Conservation (phyloP, 805 yeast species). For the Hanseniaspora occidentalis region DNA sequence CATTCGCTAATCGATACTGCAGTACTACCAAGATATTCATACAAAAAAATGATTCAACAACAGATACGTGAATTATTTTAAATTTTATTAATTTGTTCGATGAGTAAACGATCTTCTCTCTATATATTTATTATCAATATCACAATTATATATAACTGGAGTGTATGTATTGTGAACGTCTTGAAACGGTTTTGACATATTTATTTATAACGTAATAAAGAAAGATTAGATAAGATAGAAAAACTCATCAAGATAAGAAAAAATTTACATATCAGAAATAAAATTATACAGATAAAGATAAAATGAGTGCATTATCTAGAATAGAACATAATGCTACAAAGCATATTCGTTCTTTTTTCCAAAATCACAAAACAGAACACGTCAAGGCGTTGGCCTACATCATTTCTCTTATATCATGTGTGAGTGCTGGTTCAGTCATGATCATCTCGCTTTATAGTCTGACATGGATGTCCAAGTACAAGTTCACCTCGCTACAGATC, state of each 20-base stretch:
- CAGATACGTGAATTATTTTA: too few relatives aligned
- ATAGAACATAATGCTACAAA: conserved; percentile 28
- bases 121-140: too few relatives aligned
- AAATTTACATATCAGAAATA: not conserved
- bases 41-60: too few relatives aligned
- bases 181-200: too few relatives aligned
- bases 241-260: not conserved
- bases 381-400: conserved; percentile 39
- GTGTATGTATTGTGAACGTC: too few relatives aligned
- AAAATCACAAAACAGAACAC: conserved; percentile 29
- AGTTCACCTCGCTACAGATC: conserved; percentile 51
- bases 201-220: too few relatives aligned
- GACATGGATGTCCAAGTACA: conserved; percentile 44
- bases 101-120: too few relatives aligned
- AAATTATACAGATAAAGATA: not conserved
- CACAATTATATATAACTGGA: too few relatives aligned
- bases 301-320: conserved; percentile 16
- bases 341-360: conserved; percentile 32
- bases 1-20: too few relatives aligned
- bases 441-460: conserved; percentile 72
- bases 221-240: too few relatives aligned
- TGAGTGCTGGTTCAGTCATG: conserved; percentile 72
- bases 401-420: conserved; percentile 49
- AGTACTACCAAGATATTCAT: too few relatives aligned
- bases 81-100: too few relatives aligned